phyloP scores from a whole-genome alignment of 106 monocot genomes.

The Platanthera zijinensis region DNA sequence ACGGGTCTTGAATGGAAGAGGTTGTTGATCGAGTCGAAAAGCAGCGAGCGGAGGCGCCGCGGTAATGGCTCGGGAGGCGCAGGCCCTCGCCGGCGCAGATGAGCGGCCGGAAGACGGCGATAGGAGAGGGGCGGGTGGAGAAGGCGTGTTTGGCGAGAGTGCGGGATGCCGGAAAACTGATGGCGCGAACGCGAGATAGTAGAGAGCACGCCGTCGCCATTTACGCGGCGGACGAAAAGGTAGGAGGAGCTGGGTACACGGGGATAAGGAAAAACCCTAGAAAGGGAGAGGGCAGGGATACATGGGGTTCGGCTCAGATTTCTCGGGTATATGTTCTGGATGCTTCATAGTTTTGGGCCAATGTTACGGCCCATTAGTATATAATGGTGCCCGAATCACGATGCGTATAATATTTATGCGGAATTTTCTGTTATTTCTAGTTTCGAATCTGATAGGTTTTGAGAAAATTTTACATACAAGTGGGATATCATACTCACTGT shows the following conservation, averaged over 20 bases:
- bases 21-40: conserved; percentile 68
- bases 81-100: conserved; percentile 19
- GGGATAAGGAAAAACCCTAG: conserved; percentile 8
- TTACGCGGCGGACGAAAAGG: background rate
- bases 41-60: conserved; percentile 16
- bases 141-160: conserved; percentile 6
- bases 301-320: background rate
- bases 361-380: too few species aligned
- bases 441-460: too few species aligned
- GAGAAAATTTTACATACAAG: too few species aligned
- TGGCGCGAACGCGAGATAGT: background rate
- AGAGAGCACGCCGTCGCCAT: conserved; percentile 9
- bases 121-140: background rate
- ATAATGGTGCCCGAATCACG: too few species aligned
- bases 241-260: background rate
- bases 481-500: too few species aligned
- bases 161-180: conserved; percentile 6
- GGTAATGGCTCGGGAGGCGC: conserved; percentile 11
- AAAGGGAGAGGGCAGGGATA: background rate
- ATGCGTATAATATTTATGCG: too few species aligned
- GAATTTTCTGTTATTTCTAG: too few species aligned
- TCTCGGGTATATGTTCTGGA: background rate
- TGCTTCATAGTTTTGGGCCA: too few species aligned
- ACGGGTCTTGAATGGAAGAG: conserved; percentile 75
- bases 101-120: conserved; percentile 12